Evolutionary conservation across 495 filamentous ascomycete species (phyloP), one percentile per base, ranked within the genome.

Genomic region (Rhypophila decipiens): DNA sequence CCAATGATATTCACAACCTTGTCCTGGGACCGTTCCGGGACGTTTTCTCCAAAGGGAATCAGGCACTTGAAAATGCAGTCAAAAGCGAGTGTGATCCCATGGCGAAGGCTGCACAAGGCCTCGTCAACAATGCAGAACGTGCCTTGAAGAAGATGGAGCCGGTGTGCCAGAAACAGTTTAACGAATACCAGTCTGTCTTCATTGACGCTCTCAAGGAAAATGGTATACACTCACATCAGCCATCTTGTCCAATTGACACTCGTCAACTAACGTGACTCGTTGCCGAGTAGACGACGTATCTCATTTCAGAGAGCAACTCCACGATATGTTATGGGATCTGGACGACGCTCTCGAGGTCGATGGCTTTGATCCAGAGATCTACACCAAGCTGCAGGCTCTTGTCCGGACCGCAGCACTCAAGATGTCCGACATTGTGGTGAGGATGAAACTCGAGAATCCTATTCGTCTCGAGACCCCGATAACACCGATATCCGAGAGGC

Each of bases 111-210:
- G 64, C 65, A 13, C 65, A 69, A 48, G 59, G 47, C 18, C 51
- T 72, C 43, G 53, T 65, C 12, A 65, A 55, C 42, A 66, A 67
- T 48, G 67, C 65, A 31, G 65, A 72, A 41, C 58, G 64, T 31
- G 66, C 65, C 2, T 44, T 72, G 49, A 70, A 70, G 55, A 65
- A 59, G 50, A 66, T 72, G 39, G 67, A 72, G 47, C 68, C 68
- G 11, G 44, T 69, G 21, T 68, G 66, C 50, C 61, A 53, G 49
- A 67, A 60, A 42, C 63, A 63, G 35, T 46, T 60, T 35, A 65
- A 70, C 7, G 68, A 70, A 39, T 72, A 62, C 29, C 65, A 64
- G 12, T 40, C 55, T 1, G 62, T 56, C 49, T 70, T 72, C 47
- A 53, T 70, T 19, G 61, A 64, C 39, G 66, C 67, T 8, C 55